Base-by-base conservation (phyloP, 148 eudicot species). In the Vaccinium corymbosum region DNA sequence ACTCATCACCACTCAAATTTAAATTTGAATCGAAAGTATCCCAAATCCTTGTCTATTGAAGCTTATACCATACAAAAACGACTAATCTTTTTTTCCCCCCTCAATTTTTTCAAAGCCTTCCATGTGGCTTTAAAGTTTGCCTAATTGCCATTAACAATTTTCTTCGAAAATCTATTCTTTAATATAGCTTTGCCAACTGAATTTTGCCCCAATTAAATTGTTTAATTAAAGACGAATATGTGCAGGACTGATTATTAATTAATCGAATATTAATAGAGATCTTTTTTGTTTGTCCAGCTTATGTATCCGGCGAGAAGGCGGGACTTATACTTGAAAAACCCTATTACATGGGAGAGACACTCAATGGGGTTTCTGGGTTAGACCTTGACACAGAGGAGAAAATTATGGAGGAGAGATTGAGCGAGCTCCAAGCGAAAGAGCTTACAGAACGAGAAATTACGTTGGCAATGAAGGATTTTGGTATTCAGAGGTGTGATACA, bases 381-480 rank as follows among this genome's bases (percentile, higher is more conserved):
- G 84, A 86, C 49, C 88, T 92, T 83, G 85, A 88, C 48, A 51
- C 19, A 1, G 94, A 90, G 78, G 88, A 85, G 85, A 90, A 84
- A 81, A 68, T 93, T 61, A n/a, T 88, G 22, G 88, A 89, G 16
- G 81, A 88, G 20, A 92, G 81, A 53, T 61, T 90, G 74, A 80
- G 79, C 20, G 90, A 88, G 56, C 91, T 92, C 12, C 77, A 49
- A 59, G 85, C 85, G 59, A 68, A 85, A 20, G 86, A 76, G 22
- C 83, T 87, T 27, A 75, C 87, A 1, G 83, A 87, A 27, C 70
- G 74, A 3, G 80, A 71, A 61, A 83, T 89, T 57, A 91, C 87
- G 27, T 53, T 78, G 51, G 83, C 89, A 32, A 84, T 92, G 93
- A 88, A 88, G 83, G 93, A 92, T 50, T 81, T 94, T 85, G 97